Evolutionary conservation across 208 protist species (phyloP).

Genomic region (Trypanosoma melophagium): DNA sequence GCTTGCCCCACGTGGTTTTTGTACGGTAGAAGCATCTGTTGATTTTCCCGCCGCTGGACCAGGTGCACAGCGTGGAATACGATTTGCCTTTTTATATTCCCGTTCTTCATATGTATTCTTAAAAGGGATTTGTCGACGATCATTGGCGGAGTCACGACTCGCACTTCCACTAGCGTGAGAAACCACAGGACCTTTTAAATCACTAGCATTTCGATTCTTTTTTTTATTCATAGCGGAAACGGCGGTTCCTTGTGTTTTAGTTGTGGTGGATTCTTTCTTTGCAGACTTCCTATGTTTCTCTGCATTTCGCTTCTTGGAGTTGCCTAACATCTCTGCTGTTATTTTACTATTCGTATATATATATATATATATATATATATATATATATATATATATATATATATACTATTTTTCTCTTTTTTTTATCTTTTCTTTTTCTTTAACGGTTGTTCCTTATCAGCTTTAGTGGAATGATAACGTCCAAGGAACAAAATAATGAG

Average conservation of each 20-base stretch:
- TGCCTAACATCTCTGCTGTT: slow-evolving; percentile 12
- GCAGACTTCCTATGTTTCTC: not conserved
- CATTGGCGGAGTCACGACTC: slow-evolving; percentile 77
- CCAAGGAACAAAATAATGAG: no score
- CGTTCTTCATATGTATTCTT: slow-evolving; percentile 54
- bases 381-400: no score
- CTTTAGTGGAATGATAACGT: no score
- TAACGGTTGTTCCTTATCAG: no score
- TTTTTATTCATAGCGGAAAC: not conserved
- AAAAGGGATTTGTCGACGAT: slow-evolving; percentile 71
- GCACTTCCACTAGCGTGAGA: slow-evolving; percentile 38
- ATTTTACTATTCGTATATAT: no score
- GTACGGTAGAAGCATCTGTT: slow-evolving; percentile 15
- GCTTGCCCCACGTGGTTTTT: slow-evolving; percentile 51
- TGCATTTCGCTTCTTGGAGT: slow-evolving; percentile 4
- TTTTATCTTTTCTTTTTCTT: not conserved
- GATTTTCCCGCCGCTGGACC: slow-evolving; percentile 30
- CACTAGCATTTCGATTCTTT: slow-evolving; percentile 36
- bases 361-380: no score
- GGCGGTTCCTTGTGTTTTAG: not conserved
- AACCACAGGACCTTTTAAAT: slow-evolving; percentile 77
- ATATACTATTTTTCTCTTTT: no score
- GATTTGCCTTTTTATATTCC: slow-evolving; percentile 56
- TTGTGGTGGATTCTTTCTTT: slow-evolving; percentile 9
- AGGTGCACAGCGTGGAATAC: slow-evolving; percentile 48